Conservation (phyloP, 805 yeast species). For the Wickerhamiella azymoides region DNA sequence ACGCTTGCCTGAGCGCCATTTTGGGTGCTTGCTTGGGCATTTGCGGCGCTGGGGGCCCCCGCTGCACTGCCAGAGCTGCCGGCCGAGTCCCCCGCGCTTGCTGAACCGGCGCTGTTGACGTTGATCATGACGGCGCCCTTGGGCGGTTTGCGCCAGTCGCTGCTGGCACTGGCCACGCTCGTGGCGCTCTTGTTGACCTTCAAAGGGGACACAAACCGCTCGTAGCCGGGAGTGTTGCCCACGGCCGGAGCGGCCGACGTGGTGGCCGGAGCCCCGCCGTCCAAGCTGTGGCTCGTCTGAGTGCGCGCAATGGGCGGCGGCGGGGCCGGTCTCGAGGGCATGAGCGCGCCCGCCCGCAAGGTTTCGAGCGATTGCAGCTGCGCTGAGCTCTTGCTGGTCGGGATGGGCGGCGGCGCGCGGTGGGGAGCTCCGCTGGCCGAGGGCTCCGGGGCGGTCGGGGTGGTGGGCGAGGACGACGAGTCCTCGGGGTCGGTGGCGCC, state of each 20-base stretch:
- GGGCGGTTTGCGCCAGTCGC: conserved; percentile 1
- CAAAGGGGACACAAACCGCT: conserved; percentile 8
- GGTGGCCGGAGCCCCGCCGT: not conserved
- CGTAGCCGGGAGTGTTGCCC: conserved; percentile 6
- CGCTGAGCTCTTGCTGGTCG: conserved; percentile 1
- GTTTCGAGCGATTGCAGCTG: conserved; percentile 7
- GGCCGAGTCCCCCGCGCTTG: not conserved
- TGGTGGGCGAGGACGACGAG: not conserved
- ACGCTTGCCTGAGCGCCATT: not conserved
- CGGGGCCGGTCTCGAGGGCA: conserved; percentile 10
- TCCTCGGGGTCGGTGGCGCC: too few relatives aligned
- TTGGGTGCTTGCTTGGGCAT: too few relatives aligned
- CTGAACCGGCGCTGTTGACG: not conserved
- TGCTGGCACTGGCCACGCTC: not conserved
- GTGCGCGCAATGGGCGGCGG: conserved; percentile 8
- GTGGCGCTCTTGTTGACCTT: conserved; percentile 8
- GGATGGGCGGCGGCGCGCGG: conserved; percentile 11
- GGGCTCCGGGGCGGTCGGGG: not conserved
- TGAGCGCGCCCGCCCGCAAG: conserved; percentile 2
- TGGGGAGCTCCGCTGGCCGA: not conserved
- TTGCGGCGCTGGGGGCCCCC: too few relatives aligned
- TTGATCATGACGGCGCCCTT: conserved; percentile 5
- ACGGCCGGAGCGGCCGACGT: conserved; percentile 3
- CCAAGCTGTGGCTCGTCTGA: not conserved
- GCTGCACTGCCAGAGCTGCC: too few relatives aligned